Evolutionary conservation across 2,329 filamentous ascomycete species (phyloP).

Genomic region (Hypoxylon sp.): DNA sequence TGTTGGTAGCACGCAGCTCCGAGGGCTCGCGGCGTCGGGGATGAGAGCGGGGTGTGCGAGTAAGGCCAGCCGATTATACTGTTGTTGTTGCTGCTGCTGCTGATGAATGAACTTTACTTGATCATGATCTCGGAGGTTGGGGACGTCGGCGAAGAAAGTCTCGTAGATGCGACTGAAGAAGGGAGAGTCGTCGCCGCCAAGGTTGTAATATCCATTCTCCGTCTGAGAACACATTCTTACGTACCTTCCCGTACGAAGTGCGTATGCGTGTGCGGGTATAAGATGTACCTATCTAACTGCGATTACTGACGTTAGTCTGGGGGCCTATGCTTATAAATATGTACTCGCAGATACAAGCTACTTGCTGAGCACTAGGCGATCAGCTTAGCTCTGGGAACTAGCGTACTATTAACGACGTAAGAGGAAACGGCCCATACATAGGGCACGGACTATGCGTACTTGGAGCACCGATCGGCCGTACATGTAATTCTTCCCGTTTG

Average conservation of each 20-base stretch:
- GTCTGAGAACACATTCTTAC: slow-evolving; percentile 44
- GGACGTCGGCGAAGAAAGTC: slow-evolving; percentile 36
- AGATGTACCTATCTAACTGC: slow-evolving; percentile 22
- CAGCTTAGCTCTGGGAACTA: slow-evolving; percentile 11
- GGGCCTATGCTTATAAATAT: neutral
- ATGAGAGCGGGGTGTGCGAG: slow-evolving; percentile 32
- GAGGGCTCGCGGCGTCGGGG: slow-evolving; percentile 42
- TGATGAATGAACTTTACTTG: slow-evolving; percentile 29
- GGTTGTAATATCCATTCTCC: slow-evolving; percentile 32
- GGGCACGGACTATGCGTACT: slow-evolving; percentile 27
- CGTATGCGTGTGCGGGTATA: slow-evolving; percentile 18
- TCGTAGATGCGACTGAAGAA: slow-evolving; percentile 43
- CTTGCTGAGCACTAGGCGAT: slow-evolving; percentile 8
- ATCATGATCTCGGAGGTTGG: slow-evolving; percentile 39
- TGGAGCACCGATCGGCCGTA: slow-evolving; percentile 29
- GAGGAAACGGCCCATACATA: slow-evolving; percentile 13
- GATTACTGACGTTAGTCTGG: slow-evolving; percentile 12
- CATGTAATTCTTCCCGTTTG: slow-evolving; percentile 1
- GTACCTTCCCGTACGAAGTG: slow-evolving; percentile 19
- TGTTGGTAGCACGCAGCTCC: slow-evolving; percentile 47
- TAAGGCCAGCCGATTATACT: slow-evolving; percentile 29
- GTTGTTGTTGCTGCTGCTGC: slow-evolving; percentile 18
- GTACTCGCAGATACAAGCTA: slow-evolving; percentile 33
- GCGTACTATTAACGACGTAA: slow-evolving; percentile 11
- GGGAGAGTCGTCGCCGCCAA: slow-evolving; percentile 39